Evolutionary conservation across 2,329 filamentous ascomycete genomes (phyloP).

Genomic region (Pestalotiopsis sp.): DNA sequence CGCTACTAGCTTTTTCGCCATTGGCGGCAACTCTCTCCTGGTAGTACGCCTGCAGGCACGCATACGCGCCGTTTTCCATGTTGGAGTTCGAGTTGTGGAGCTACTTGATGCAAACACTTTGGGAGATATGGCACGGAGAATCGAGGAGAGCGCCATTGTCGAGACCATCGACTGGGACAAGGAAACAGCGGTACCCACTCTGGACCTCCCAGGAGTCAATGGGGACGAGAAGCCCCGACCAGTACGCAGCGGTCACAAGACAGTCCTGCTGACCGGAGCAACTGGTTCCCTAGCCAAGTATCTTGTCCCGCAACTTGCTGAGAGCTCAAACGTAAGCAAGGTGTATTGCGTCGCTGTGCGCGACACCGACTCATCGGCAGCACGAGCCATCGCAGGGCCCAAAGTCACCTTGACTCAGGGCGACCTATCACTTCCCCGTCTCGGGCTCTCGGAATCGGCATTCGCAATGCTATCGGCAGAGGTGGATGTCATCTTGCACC

Average conservation of each 20-base stretch:
- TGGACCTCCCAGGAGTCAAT: not conserved
- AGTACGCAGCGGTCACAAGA: not conserved
- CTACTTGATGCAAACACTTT: constrained; percentile 41
- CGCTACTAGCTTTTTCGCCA: constrained; percentile 39
- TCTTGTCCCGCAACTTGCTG: constrained; percentile 37
- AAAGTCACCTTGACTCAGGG: constrained; percentile 38
- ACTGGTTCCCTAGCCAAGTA: constrained; percentile 40
- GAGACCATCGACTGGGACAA: constrained; percentile 38
- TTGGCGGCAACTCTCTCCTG: constrained; percentile 43
- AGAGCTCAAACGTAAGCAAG: constrained; percentile 27
- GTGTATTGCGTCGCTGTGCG: constrained; percentile 47
- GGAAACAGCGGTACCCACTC: constrained; percentile 28
- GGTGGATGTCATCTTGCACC: constrained; percentile 53
- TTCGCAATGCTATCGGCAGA: constrained; percentile 27
- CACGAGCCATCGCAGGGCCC: too few relatives aligned
- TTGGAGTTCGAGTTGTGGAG: constrained; percentile 32
- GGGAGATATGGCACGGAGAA: constrained; percentile 34
- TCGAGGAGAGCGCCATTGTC: not conserved
- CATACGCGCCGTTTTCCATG: constrained; percentile 34
- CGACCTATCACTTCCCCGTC: constrained; percentile 32
- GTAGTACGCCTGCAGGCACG: constrained; percentile 37
- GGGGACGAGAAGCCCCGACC: not conserved
- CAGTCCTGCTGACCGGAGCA: constrained; percentile 38
- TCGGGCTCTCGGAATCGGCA: constrained; percentile 39
- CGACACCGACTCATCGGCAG: constrained; percentile 3